Evolutionary conservation across 148 eudicot species (phyloP).

Genomic region (Simmondsia chinensis): DNA sequence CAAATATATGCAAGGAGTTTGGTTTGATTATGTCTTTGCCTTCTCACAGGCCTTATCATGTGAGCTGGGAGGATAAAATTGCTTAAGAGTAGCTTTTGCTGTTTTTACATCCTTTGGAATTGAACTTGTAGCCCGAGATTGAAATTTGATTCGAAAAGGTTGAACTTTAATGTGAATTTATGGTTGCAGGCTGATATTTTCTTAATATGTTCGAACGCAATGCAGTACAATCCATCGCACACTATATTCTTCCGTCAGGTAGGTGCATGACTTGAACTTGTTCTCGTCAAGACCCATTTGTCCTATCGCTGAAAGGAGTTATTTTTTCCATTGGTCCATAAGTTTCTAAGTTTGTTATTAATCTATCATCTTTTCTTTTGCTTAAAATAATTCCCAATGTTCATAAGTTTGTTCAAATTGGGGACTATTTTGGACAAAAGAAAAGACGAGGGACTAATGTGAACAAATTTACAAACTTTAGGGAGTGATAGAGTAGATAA

Average conservation of each 20-base stretch:
- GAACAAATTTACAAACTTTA: too few species aligned
- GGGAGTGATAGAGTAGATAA: not conserved
- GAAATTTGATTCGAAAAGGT: not conserved
- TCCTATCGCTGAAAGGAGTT: not conserved
- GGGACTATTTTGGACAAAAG: too few species aligned
- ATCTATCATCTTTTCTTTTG: too few species aligned
- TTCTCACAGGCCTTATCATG: not conserved
- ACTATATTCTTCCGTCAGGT: constrained; percentile 87
- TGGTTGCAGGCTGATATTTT: constrained; percentile 65
- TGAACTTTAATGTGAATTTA: not conserved
- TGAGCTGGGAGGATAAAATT: not conserved
- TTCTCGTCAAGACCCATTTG: constrained; percentile 2
- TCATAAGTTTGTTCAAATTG: too few species aligned
- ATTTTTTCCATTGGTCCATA: not conserved
- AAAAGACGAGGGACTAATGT: too few species aligned
- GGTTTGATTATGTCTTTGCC: not conserved
- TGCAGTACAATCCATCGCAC: constrained; percentile 76
- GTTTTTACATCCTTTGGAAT: not conserved
- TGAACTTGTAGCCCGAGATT: too few species aligned
- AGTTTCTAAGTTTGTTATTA: too few species aligned
- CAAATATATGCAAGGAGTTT: not conserved
- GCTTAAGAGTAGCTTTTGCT: not conserved
- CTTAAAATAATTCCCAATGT: too few species aligned
- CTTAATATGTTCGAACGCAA: constrained; percentile 80
- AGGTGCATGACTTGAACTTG: too few species aligned